Percentiles rank a stretch among this genome's conserved stretches.
Evolutionary conservation across 768 basidiomycete genomes (phyloP).

Genomic region (Mycena indigotica): DNA sequence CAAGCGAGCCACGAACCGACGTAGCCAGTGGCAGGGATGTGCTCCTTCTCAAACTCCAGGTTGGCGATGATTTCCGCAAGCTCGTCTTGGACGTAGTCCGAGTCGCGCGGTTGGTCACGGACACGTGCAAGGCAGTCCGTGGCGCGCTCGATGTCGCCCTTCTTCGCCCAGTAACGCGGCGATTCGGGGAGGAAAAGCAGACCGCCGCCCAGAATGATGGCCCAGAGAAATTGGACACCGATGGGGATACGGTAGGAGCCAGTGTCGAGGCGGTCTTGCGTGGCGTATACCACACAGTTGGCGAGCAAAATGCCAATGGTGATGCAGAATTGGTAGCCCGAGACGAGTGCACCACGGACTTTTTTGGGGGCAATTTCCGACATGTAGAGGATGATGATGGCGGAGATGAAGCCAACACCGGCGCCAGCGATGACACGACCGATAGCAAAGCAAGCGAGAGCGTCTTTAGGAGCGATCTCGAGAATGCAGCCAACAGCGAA

Average conservation of each 20-base stretch:
- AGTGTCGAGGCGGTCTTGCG: constrained; percentile 53
- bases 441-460: constrained; percentile 30
- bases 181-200: constrained; percentile 79
- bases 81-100: constrained; percentile 58
- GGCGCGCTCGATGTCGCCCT: constrained; percentile 51
- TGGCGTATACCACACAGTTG: constrained; percentile 70
- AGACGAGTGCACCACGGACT: constrained; percentile 74
- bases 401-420: constrained; percentile 78
- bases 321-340: constrained; percentile 69
- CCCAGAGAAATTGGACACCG: constrained; percentile 81
- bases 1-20: constrained; percentile 49
- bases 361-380: constrained; percentile 35
- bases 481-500: constrained; percentile 69
- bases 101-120: constrained; percentile 50
- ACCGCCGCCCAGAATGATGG: constrained; percentile 65
- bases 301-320: constrained; percentile 80
- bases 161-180: constrained; percentile 47
- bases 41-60: constrained; percentile 60
- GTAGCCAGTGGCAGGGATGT: constrained; percentile 61
- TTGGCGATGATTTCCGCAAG: constrained; percentile 52
- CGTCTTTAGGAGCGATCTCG: constrained; percentile 54
- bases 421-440: constrained; percentile 81
- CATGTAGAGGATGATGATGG: constrained; percentile 53
- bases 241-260: constrained; percentile 72
- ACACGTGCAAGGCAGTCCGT: constrained; percentile 64